Conservation (phyloP, 257 asterid species). For the Agastache rugosa region DNA sequence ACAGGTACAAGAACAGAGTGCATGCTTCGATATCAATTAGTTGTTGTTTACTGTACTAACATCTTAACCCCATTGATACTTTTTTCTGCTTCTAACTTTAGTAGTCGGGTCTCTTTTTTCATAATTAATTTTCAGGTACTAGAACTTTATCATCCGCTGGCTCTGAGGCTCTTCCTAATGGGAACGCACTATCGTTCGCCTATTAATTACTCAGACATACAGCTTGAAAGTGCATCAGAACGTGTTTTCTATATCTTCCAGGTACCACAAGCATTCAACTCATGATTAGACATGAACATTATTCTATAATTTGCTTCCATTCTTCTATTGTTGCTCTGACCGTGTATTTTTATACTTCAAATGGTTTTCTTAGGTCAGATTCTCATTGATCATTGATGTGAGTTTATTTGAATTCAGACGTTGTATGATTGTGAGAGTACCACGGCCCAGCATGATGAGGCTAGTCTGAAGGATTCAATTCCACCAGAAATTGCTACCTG, state of each 20-base stretch:
- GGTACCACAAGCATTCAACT: slow-evolving; percentile 48
- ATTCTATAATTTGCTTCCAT: slow-evolving; percentile 11
- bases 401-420: slow-evolving; percentile 59
- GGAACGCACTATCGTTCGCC: slow-evolving; percentile 97
- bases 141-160: slow-evolving; percentile 89
- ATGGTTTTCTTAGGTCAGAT: slow-evolving; percentile 21
- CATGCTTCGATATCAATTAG: slow-evolving; percentile 14
- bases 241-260: slow-evolving; percentile 89
- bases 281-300: slow-evolving; percentile 13
- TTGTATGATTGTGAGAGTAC: slow-evolving; percentile 66
- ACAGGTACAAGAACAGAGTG: slow-evolving; percentile 54
- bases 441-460: slow-evolving; percentile 48
- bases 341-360: slow-evolving; percentile 11
- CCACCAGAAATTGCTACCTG: slow-evolving; percentile 64
- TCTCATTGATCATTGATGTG: slow-evolving; percentile 31
- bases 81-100: slow-evolving; percentile 23
- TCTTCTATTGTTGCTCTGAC: slow-evolving; percentile 14
- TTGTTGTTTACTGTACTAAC: slow-evolving; percentile 4
- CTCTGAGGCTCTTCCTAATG: slow-evolving; percentile 83
- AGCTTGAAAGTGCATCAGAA: slow-evolving; percentile 93
- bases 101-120: slow-evolving; percentile 8
- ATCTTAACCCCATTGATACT: background rate
- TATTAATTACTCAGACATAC: slow-evolving; percentile 79
- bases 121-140: slow-evolving; percentile 60
- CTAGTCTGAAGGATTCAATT: slow-evolving; percentile 56